Evolutionary conservation across 2,329 filamentous ascomycete species (phyloP), one percentile per base, ranked within the genome.

Genomic region (Nigrospora oryzae): DNA sequence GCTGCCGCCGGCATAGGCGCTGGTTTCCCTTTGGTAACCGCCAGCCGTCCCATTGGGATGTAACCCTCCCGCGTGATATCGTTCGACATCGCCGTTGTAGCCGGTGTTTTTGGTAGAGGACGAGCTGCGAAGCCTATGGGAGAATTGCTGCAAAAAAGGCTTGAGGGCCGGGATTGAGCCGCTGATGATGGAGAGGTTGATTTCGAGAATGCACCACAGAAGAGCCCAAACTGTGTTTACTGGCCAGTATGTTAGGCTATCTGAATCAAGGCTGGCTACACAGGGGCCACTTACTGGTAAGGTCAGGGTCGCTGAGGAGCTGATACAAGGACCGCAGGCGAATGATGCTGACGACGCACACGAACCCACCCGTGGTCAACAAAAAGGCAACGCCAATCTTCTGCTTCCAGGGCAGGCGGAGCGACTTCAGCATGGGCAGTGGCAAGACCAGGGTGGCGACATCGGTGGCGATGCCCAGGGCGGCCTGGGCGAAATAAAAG

Each of bases 311-410:
- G 5, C 36, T 44, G 17, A 53, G 41, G n/a, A 53, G 42, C 6
- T 28, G 23, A 31, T 47, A 47, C 3, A 53, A 33, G 0, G 53
- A 53, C 40, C 53, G 47, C 35, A 55, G 40, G 4, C 51, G 47
- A 33, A 53, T 46, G 37, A 54, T 50, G 45, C 53, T 55, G 38
- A 55, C 43, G 28, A 55, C 45, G 38, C 53, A 55, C 31, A 54
- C 53, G 23, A 50, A 49, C 5, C 42, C 50, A 15, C 50, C 53
- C 49, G 69, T 46, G 5, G 56, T 62, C 42, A 71, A 68, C 17
- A 73, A 62, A 5, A 63, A 52, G 38, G 63, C 66, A 10, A 73
- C 52, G 1, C 62, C 66, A 23, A 69, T 46, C 53, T 69, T 72
- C 51, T 73, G 69, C 15, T 60, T 56, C 14, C 45, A 53, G 4